These are phyloP conservation scores for Crithidia sp. DNA, from an alignment of 208 protist genomes.

Conservation along the genomic window DNA sequence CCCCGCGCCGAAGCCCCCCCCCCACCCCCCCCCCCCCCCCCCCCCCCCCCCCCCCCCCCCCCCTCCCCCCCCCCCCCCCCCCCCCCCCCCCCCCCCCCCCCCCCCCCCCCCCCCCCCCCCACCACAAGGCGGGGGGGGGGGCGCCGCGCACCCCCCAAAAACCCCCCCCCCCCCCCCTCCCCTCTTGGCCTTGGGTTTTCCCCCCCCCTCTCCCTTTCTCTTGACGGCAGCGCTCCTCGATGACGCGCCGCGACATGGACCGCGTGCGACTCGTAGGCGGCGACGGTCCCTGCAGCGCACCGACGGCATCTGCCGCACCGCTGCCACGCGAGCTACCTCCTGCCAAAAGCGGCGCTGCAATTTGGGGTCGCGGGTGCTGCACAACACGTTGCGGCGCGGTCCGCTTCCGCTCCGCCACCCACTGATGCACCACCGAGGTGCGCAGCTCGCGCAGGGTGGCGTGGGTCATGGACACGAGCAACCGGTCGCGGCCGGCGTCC, in stretches of 20 bases:
- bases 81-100: too few species aligned
- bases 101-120: too few species aligned
- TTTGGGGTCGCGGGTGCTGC: conserved; percentile 1
- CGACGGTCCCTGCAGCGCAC: background rate
- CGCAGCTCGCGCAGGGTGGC: conserved; percentile 63
- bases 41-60: too few species aligned
- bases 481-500: conserved; percentile 48
- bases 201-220: too few species aligned
- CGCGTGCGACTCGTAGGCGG: background rate
- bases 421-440: conserved; percentile 60
- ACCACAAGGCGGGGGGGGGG: too few species aligned
- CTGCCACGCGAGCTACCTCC: background rate
- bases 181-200: too few species aligned
- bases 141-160: too few species aligned
- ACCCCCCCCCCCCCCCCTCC: too few species aligned
- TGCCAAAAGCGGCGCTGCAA: background rate
- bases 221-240: conserved; percentile 22
- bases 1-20: too few species aligned
- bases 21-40: too few species aligned
- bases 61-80: too few species aligned
- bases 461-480: conserved; percentile 75
- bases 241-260: conserved; percentile 13
- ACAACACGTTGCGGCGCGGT: conserved; percentile 42
- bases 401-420: conserved; percentile 81
- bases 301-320: background rate